Conservation (phyloP, 2,329 filamentous ascomycete species). For the Nigrospora osmanthi region DNA sequence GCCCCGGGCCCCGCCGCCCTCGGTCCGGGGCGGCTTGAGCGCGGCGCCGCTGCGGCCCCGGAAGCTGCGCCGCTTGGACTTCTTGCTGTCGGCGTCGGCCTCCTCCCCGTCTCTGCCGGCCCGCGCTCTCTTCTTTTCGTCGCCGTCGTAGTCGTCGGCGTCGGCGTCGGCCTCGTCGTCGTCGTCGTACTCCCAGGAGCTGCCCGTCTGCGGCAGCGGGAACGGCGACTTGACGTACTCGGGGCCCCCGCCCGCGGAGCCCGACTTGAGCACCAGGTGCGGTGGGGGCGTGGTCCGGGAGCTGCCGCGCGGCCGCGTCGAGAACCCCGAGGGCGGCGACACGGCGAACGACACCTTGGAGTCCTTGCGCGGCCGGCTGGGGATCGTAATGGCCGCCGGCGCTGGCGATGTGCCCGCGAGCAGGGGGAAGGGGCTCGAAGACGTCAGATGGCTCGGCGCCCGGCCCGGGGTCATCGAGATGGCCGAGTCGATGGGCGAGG, state of each 20-base stretch:
- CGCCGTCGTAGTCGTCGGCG: slow-evolving; percentile 6
- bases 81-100: no score
- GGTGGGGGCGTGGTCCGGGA: neutral
- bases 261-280: neutral
- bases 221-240: slow-evolving; percentile 9
- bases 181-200: slow-evolving; percentile 12
- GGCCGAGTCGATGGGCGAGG: no score
- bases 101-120: no score
- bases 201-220: slow-evolving; percentile 4
- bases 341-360: slow-evolving; percentile 1
- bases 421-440: no score
- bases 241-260: no score
- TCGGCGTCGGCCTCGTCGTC: slow-evolving; percentile 7
- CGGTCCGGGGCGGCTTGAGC: neutral
- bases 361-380: neutral
- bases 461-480: no score
- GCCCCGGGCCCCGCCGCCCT: neutral
- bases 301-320: neutral
- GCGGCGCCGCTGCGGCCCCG: no score
- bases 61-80: no score
- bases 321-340: neutral
- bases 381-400: no score
- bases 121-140: neutral
- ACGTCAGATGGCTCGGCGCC: no score
- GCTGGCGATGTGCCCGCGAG: no score